Percentiles rank a stretch among this genome's conserved stretches.
phyloP scores from a whole-genome alignment of 2,329 filamentous ascomycete genomes.

The Botrytis fabae region DNA sequence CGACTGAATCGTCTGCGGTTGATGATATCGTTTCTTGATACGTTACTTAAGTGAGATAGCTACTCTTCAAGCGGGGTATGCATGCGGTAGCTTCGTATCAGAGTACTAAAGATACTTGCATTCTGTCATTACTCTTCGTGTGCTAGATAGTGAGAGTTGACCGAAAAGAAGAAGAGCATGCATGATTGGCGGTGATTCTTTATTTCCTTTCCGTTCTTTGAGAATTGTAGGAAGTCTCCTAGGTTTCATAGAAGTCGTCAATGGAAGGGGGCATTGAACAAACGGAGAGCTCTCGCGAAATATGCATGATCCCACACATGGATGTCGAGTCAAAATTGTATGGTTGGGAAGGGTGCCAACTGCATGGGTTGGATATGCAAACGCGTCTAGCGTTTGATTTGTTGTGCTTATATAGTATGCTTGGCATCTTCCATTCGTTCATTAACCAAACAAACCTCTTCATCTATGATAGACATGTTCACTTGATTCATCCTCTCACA shows the following conservation, averaged over 20 bases:
- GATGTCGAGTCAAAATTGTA: background rate
- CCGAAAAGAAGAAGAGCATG: background rate
- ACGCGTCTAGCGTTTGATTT: background rate
- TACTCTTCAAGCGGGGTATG: background rate
- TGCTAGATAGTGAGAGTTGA: background rate
- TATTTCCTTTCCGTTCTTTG: background rate
- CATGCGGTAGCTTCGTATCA: background rate
- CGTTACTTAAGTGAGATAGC: background rate
- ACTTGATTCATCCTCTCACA: background rate
- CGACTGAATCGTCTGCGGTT: background rate
- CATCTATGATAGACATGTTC: background rate
- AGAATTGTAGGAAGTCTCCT: background rate
- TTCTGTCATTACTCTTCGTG: background rate
- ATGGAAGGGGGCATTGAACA: background rate
- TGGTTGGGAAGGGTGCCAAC: background rate
- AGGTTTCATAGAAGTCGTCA: no score
- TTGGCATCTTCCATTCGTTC: background rate
- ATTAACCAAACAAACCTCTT: background rate
- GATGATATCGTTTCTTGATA: background rate
- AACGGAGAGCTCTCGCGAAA: background rate
- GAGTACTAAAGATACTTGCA: background rate
- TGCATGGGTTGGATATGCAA: background rate
- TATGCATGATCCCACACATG: background rate
- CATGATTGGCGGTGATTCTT: background rate
- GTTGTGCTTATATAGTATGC: background rate